Percentiles rank a stretch among this genome's conserved stretches.
Evolutionary conservation across 345 rosid genomes (phyloP).

Genomic region (Eucalyptus microcorys): DNA sequence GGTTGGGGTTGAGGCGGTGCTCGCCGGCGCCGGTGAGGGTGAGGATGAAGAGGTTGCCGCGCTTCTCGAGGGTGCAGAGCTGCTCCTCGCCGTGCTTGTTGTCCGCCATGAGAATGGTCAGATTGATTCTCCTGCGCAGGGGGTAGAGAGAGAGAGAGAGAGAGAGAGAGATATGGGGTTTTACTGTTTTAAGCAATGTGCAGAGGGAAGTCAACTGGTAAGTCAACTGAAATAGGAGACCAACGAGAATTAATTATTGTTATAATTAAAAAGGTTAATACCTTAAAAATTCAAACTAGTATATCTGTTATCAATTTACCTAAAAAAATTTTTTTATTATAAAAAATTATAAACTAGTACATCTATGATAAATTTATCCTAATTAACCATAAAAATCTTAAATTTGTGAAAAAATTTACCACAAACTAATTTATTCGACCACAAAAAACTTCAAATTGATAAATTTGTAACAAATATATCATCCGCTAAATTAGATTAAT

Average conservation of each 20-base stretch:
- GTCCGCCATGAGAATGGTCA: background rate
- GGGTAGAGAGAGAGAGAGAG: background rate
- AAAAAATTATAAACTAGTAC: no score
- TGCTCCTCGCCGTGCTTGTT: background rate
- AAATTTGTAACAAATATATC: fast-evolving
- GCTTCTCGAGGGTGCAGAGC: slow-evolving; percentile 49
- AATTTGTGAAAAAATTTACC: no score
- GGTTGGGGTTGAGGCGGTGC: slow-evolving; percentile 47
- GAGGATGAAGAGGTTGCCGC: slow-evolving; percentile 33
- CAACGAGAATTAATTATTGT: background rate
- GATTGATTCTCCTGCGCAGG: background rate
- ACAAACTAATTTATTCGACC: no score
- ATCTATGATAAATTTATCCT: fast-evolving
- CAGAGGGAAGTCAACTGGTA: no score
- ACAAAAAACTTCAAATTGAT: fast-evolving
- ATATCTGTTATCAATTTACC: fast-evolving
- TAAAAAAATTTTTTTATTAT: no score
- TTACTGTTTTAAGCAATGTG: background rate
- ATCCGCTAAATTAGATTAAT: no score
- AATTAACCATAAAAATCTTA: no score
- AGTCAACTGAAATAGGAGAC: background rate
- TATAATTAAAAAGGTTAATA: background rate
- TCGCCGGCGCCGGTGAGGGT: slow-evolving; percentile 42
- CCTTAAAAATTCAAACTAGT: no score
- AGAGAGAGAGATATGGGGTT: background rate